Conservation (phyloP, 495 filamentous ascomycete genomes). For the Xylaria acuta region DNA sequence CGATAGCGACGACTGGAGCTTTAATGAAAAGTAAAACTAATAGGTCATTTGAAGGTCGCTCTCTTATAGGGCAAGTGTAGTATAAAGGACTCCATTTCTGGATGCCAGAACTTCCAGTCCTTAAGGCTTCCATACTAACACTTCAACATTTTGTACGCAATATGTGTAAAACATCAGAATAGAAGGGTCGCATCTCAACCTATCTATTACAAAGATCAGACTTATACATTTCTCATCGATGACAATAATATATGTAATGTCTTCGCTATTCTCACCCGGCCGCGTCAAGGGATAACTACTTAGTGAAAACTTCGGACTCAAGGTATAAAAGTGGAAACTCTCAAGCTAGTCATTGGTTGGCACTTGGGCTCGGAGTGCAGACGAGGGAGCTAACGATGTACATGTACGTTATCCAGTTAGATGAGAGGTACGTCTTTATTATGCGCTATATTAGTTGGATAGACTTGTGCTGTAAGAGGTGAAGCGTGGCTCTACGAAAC, state of each 20-base stretch:
- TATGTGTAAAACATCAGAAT: background rate
- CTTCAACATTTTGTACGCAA: no score
- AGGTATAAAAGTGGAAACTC: background rate
- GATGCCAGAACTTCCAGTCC: no score
- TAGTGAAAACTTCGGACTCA: background rate
- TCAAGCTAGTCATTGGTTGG: background rate
- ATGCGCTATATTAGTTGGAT: background rate
- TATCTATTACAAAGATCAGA: background rate
- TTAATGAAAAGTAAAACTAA: no score
- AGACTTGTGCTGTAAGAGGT: background rate
- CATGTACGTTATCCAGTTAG: background rate
- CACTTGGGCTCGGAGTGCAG: background rate
- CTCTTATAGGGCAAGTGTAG: no score
- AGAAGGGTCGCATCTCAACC: background rate
- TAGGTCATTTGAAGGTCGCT: no score
- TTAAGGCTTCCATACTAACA: no score
- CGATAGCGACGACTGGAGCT: no score
- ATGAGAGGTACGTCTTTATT: background rate
- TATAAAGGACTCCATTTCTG: no score
- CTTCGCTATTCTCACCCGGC: background rate
- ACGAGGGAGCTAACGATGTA: background rate
- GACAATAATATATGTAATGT: background rate
- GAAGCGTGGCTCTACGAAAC: background rate
- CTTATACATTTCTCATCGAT: background rate
- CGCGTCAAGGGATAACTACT: background rate